Percentiles rank a stretch among this genome's conserved stretches.
phyloP scores from a whole-genome alignment of 192 early-diverging fungal genomes.

The Backusella liffmaniae region DNA sequence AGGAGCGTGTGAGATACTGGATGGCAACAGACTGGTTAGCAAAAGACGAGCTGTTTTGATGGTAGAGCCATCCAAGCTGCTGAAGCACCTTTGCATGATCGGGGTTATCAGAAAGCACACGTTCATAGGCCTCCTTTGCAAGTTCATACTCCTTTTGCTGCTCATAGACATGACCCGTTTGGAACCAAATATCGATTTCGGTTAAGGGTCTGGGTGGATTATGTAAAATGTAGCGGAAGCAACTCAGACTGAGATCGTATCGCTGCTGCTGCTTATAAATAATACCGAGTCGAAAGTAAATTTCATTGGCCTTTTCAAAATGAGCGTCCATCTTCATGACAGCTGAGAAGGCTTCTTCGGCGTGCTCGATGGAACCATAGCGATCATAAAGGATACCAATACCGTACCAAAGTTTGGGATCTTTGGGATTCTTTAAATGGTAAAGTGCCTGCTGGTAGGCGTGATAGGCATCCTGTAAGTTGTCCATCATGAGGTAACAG shows the following conservation, averaged over 20 bases:
- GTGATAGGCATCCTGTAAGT: constrained; percentile 90
- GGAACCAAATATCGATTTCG: constrained; percentile 95
- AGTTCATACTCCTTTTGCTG: constrained; percentile 80
- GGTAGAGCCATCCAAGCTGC: constrained; percentile 95
- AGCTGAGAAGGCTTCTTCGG: constrained; percentile 93
- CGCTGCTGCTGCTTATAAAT: constrained; percentile 94
- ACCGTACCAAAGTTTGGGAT: constrained; percentile 98
- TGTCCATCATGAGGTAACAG: constrained; percentile 95
- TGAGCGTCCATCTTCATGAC: constrained; percentile 95
- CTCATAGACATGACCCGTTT: constrained; percentile 96
- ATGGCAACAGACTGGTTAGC: constrained; percentile 84
- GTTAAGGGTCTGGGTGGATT: constrained; percentile 89
- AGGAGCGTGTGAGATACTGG: constrained; percentile 75
- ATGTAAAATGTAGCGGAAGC: constrained; percentile 87
- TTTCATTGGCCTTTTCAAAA: constrained; percentile 97
- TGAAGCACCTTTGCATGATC: constrained; percentile 94
- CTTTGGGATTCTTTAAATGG: constrained; percentile 90
- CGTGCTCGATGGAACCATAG: constrained; percentile 95
- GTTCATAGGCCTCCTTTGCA: constrained; percentile 92
- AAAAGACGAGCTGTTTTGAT: constrained; percentile 80
- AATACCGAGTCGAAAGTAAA: constrained; percentile 96
- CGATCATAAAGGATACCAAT: constrained; percentile 98
- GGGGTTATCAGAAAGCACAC: constrained; percentile 84
- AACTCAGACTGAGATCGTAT: constrained; percentile 73
- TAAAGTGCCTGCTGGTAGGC: constrained; percentile 97